Conservation (phyloP, 2,329 filamentous ascomycete genomes). For the Pseudocercospora musae region DNA sequence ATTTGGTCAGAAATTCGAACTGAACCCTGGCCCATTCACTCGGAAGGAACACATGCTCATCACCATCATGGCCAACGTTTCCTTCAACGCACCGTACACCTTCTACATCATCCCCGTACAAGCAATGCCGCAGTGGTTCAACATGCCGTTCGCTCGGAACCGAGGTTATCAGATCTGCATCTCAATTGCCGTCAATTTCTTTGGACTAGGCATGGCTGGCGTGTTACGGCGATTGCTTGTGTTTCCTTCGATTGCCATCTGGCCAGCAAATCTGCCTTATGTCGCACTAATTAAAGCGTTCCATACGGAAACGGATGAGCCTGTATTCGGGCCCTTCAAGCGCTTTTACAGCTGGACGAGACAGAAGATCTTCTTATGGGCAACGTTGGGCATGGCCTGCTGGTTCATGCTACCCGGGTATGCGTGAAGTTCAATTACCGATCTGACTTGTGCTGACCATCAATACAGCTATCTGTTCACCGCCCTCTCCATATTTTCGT, state of each 20-base stretch:
- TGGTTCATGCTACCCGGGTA: constrained; percentile 10
- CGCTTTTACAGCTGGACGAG: constrained; percentile 10
- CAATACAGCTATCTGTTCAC: constrained; percentile 2
- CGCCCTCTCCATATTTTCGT: constrained; percentile 9
- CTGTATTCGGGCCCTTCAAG: constrained; percentile 7
- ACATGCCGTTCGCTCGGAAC: constrained; percentile 5
- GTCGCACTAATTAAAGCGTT: constrained; percentile 9
- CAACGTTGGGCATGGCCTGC: constrained; percentile 2
- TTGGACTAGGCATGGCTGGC: constrained; percentile 82
- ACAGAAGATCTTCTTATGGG: constrained; percentile 9
- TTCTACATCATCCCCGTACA: constrained; percentile 9
- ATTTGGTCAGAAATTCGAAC: constrained; percentile 54
- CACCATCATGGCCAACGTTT: constrained; percentile 62
- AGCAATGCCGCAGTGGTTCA: constrained; percentile 5
- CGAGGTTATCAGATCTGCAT: constrained; percentile 10
- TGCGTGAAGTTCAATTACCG: not conserved
- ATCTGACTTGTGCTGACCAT: not conserved
- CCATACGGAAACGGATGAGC: constrained; percentile 6
- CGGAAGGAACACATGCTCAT: constrained; percentile 62
- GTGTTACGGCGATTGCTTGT: constrained; percentile 76
- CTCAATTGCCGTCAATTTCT: constrained; percentile 7
- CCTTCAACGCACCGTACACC: constrained; percentile 3
- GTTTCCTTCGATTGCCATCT: constrained; percentile 82
- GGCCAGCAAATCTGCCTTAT: constrained; percentile 52
- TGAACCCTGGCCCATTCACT: constrained; percentile 59